Evolutionary conservation across 352 stramenopile species (phyloP), one percentile per base, ranked within the genome.

Genomic region (Blastocystis sp.): DNA sequence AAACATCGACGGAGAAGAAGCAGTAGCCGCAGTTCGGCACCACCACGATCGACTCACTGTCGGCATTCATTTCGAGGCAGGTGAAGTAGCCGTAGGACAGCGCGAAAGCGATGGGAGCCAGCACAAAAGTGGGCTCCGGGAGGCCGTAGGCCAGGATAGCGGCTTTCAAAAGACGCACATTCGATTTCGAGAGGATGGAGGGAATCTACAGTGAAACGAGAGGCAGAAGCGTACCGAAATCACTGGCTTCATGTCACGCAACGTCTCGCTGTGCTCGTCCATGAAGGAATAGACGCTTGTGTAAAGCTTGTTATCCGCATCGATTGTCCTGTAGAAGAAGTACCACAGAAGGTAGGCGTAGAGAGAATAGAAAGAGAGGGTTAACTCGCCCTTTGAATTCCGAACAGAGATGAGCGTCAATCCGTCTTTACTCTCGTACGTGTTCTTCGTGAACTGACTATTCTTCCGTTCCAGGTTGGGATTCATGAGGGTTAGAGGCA

Each of bases 271-370:
- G 10, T 64, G 40, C 11, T 81, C 34, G n/a, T 66, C 2, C 52
- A 81, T 61, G 43, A 81, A 64, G 17, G 10, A 38, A 38, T 21
- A 41, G 4, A 81, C 23, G 19, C 21, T 34, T 4, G 71, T 81
- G 45, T 48, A 81, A 7, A 81, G 52, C 28, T 81, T 53, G 11
- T 17, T 41, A 28, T 81, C 28, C 52, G 41, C 14, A 5, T 52
- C 14, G 34, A 61, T 61, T 21, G 34, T 64, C 19, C 71, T 21
- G 45, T 81, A 81, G 59, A 81, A 81, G 0, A 66, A 17, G 34
- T 66, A 81, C 40, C n/a, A 56, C 41, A 81, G 19, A 2, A 81
- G 14, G 38, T 81, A 81, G 14, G 45, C 71, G 38, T 66, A 64
- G 5, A 81, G 48, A 5, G 71, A 64, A 65, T 23, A 45, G 21